These are phyloP conservation scores for Globisporangium megalacanthum DNA, from an alignment of 352 stramenopile species.

Conservation along the genomic window DNA sequence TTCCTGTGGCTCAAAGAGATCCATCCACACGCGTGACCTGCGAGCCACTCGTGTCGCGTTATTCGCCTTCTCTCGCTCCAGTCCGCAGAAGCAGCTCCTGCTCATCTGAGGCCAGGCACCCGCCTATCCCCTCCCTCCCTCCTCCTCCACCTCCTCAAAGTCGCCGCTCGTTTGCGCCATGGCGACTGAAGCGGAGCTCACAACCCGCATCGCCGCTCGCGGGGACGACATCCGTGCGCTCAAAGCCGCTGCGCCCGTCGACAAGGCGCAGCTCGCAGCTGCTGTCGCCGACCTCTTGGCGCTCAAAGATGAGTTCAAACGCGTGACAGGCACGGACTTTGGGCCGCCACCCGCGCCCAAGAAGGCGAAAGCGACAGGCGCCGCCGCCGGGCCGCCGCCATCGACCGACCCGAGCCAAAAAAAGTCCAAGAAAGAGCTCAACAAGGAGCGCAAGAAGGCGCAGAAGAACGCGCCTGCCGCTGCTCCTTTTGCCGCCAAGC, in stretches of 20 bases:
- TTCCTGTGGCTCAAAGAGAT: too few relatives aligned
- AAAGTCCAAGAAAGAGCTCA: conserved; percentile 80
- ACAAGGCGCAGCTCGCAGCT: conserved; percentile 43
- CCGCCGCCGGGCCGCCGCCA: conserved; percentile 6
- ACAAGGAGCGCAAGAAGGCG: conserved; percentile 87
- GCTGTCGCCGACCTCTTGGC: conserved; percentile 54
- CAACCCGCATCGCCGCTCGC: conserved; percentile 49
- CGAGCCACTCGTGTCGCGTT: too few relatives aligned
- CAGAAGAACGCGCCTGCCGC: conserved; percentile 28
- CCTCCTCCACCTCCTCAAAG: too few relatives aligned
- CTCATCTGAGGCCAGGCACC: too few relatives aligned
- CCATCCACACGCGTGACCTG: too few relatives aligned
- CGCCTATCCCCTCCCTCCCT: too few relatives aligned
- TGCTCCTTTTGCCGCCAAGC: background rate
- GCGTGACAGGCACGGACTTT: conserved; percentile 65
- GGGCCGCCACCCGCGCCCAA: conserved; percentile 58
- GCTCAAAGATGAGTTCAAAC: conserved; percentile 77
- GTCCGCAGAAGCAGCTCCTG: too few relatives aligned
- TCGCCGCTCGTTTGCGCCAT: conserved; percentile 10
- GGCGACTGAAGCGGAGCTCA: conserved; percentile 50
- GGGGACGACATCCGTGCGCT: conserved; percentile 72
- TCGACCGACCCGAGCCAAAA: conserved; percentile 54
- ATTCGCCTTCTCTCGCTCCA: too few relatives aligned
- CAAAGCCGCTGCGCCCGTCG: conserved; percentile 54
- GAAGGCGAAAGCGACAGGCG: conserved; percentile 31